These are phyloP conservation scores for Digitaria exilis DNA, from an alignment of 202 grass and related monocot species.

Conservation along the genomic window DNA sequence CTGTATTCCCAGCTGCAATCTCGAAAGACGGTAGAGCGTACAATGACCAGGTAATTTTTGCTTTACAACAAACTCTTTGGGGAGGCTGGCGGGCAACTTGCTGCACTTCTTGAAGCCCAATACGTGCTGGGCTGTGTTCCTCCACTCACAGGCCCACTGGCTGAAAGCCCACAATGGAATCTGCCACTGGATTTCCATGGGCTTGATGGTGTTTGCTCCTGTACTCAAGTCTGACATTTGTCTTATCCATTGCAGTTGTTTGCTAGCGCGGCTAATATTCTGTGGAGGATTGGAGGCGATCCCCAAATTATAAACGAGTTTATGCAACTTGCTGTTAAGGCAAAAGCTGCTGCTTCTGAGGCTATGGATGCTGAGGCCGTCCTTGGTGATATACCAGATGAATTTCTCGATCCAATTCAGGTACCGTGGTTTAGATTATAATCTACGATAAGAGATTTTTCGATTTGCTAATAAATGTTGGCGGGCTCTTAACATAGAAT, in stretches of 20 bases:
- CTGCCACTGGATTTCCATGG: no score
- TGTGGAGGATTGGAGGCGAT: slow-evolving; percentile 92
- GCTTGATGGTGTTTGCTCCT: slow-evolving; percentile 29
- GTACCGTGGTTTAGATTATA: slow-evolving; percentile 26
- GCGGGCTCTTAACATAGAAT: not conserved
- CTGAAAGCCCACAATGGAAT: no score
- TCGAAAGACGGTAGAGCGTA: slow-evolving; percentile 94
- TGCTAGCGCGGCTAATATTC: slow-evolving; percentile 71
- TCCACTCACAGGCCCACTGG: no score
- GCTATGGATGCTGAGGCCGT: slow-evolving; percentile 87
- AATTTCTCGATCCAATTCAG: slow-evolving; percentile 99
- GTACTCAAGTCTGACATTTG: slow-evolving; percentile 39
- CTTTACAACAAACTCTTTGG: no score
- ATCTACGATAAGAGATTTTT: not conserved
- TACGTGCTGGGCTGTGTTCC: no score
- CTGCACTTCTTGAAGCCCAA: no score
- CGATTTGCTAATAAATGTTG: not conserved
- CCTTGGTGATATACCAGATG: slow-evolving; percentile 94
- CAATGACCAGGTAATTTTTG: slow-evolving; percentile 70
- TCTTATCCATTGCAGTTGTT: slow-evolving; percentile 70
- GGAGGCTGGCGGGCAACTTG: no score
- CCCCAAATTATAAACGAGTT: slow-evolving; percentile 77
- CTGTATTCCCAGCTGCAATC: slow-evolving; percentile 80
- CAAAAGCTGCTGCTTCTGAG: slow-evolving; percentile 84
- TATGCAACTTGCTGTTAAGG: slow-evolving; percentile 65